phyloP scores from a whole-genome alignment of 2,329 filamentous ascomycete genomes.

The Penicillium sp. region DNA sequence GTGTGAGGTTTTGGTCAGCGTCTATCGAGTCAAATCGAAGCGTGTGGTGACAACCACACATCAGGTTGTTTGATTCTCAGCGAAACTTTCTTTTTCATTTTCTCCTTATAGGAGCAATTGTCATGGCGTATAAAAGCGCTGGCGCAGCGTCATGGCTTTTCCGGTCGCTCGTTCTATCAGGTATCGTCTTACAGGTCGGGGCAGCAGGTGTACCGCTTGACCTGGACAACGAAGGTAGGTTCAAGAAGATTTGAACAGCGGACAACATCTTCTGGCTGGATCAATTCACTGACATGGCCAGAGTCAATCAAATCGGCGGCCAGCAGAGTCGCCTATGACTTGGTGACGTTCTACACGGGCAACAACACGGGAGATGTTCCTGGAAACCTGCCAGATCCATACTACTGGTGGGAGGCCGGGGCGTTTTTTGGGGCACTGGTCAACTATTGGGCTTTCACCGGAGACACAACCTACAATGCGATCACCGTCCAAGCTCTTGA shows the following conservation, averaged over 20 bases:
- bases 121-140: neutral
- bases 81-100: neutral
- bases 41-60: too few species aligned
- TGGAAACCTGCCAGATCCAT: constrained; percentile 47
- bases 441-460: constrained; percentile 41
- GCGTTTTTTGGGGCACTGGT: constrained; percentile 39
- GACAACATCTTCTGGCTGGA: neutral
- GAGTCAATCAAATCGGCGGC: constrained; percentile 46
- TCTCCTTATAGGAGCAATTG: neutral
- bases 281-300: constrained; percentile 8
- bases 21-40: too few species aligned
- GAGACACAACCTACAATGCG: constrained; percentile 36
- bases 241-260: neutral
- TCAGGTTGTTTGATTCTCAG: too few species aligned
- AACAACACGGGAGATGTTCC: constrained; percentile 45
- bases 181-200: neutral
- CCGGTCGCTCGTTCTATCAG: constrained; percentile 3
- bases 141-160: constrained; percentile 2
- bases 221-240: constrained; percentile 6
- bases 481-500: constrained; percentile 32
- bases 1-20: too few species aligned
- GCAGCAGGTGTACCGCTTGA: constrained; percentile 6
- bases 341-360: constrained; percentile 50
- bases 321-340: constrained; percentile 40
- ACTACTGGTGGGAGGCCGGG: constrained; percentile 43